These are phyloP conservation scores for Saprolegnia parasitica DNA, from an alignment of 352 stramenopile genomes.

Conservation along the genomic window DNA sequence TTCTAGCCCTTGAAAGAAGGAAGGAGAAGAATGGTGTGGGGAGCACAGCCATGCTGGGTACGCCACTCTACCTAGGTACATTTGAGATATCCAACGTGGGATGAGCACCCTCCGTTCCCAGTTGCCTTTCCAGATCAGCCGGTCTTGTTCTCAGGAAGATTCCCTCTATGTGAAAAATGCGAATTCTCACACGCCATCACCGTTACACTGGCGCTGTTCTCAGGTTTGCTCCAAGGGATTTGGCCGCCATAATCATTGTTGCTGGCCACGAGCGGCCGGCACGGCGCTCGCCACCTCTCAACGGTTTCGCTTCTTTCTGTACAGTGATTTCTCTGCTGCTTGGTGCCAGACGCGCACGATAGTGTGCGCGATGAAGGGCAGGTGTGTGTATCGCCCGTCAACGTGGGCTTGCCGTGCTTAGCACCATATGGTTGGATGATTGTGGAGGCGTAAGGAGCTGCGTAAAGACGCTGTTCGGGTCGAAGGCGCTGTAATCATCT, in stretches of 20 bases:
- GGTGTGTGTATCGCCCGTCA: neutral
- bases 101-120: neutral
- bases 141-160: slow-evolving; percentile 12
- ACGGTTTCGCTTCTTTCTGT: too few species aligned
- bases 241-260: neutral
- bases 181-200: neutral
- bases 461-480: neutral
- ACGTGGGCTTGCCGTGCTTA: neutral
- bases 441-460: neutral
- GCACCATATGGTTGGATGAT: neutral
- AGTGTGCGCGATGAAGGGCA: too few species aligned
- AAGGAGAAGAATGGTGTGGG: neutral
- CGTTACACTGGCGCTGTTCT: neutral
- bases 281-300: too few species aligned
- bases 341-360: too few species aligned
- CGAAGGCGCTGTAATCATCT: too few species aligned
- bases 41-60: neutral
- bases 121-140: neutral
- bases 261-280: too few species aligned
- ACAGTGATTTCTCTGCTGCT: too few species aligned
- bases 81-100: slow-evolving; percentile 12
- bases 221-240: neutral
- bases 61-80: slow-evolving; percentile 10
- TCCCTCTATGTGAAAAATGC: slow-evolving; percentile 1
- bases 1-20: neutral